Percentiles rank a stretch among this genome's conserved stretches.
Conservation (phyloP, 1,284 basidiomycete genomes). For the Taiwanofungus camphoratus region DNA sequence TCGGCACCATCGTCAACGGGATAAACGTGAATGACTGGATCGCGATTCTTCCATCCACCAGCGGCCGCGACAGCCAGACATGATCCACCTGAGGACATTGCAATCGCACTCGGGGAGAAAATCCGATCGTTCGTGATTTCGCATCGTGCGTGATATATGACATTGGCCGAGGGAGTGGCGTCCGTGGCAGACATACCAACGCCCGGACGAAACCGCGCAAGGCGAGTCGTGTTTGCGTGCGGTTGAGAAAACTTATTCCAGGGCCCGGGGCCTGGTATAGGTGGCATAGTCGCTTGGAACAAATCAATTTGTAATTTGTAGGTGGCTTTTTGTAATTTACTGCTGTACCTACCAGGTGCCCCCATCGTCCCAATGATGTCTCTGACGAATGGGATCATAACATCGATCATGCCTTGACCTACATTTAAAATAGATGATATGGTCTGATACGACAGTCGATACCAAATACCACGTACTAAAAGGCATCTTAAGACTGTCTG, state of each 20-base stretch:
- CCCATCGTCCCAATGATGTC: not conserved
- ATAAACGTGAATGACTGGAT: conserved; percentile 28
- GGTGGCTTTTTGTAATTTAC: not conserved
- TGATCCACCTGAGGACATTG: conserved; percentile 23
- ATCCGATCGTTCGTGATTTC: conserved; percentile 26
- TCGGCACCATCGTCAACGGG: conserved; percentile 17
- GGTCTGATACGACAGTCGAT: not conserved
- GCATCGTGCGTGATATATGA: conserved; percentile 33
- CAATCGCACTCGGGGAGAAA: conserved; percentile 17
- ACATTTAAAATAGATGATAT: not conserved
- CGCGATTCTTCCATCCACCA: conserved; percentile 34
- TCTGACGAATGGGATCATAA: conserved; percentile 4
- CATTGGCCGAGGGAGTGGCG: conserved; percentile 21
- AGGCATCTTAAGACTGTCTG: conserved; percentile 11
- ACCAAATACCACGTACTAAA: conserved; percentile 5
- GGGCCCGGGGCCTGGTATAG: conserved; percentile 2
- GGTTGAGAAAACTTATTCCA: conserved; percentile 20
- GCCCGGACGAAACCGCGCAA: conserved; percentile 29
- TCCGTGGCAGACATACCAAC: conserved; percentile 14
- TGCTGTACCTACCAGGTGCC: conserved; percentile 2
- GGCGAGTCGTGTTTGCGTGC: conserved; percentile 26
- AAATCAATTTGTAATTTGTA: not conserved
- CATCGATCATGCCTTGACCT: conserved; percentile 7
- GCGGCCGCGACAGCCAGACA: conserved; percentile 25
- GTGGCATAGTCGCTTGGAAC: not conserved